phyloP scores from a whole-genome alignment of 2,329 filamentous ascomycete species.

The Colletotrichum cordylinicola region DNA sequence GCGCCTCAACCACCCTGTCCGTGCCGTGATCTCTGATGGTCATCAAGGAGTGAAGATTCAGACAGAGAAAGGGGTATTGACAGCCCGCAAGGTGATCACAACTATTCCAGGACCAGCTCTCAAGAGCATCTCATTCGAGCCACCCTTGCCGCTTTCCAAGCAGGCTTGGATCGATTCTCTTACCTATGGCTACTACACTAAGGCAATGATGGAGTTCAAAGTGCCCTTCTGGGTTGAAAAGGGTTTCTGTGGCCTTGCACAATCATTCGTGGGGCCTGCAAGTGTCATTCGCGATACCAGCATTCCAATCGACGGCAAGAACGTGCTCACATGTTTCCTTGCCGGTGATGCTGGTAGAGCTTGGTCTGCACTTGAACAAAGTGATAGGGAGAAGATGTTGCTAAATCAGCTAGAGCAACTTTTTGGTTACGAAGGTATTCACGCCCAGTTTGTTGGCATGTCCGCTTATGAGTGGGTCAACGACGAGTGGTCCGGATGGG shows the following conservation, averaged over 20 bases:
- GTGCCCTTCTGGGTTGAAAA: conserved; percentile 41
- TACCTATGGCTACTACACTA: conserved; percentile 54
- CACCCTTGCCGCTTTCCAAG: conserved; percentile 48
- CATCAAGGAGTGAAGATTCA: neutral
- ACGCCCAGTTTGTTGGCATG: conserved; percentile 34
- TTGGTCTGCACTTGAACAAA: conserved; percentile 31
- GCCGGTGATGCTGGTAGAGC: conserved; percentile 36
- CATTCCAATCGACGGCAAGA: conserved; percentile 30
- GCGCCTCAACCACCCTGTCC: conserved; percentile 35
- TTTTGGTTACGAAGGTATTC: conserved; percentile 23
- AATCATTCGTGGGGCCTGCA: conserved; percentile 51
- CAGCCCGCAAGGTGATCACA: conserved; percentile 50
- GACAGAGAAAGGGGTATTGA: conserved; percentile 31
- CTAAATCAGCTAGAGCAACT: conserved; percentile 31
- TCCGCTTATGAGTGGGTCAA: conserved; percentile 41
- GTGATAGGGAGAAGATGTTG: conserved; percentile 26
- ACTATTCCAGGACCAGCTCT: conserved; percentile 53
- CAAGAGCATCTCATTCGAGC: conserved; percentile 51
- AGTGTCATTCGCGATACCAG: conserved; percentile 50
- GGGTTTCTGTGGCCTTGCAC: conserved; percentile 50
- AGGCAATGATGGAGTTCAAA: conserved; percentile 51
- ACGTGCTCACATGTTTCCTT: conserved; percentile 46
- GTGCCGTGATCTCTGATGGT: conserved; percentile 31
- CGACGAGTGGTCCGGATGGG: conserved; percentile 43
- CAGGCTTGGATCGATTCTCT: conserved; percentile 35